These are phyloP conservation scores for Chrysoporthe puriensis DNA, from an alignment of 2,329 filamentous ascomycete genomes.

Conservation along the genomic window DNA sequence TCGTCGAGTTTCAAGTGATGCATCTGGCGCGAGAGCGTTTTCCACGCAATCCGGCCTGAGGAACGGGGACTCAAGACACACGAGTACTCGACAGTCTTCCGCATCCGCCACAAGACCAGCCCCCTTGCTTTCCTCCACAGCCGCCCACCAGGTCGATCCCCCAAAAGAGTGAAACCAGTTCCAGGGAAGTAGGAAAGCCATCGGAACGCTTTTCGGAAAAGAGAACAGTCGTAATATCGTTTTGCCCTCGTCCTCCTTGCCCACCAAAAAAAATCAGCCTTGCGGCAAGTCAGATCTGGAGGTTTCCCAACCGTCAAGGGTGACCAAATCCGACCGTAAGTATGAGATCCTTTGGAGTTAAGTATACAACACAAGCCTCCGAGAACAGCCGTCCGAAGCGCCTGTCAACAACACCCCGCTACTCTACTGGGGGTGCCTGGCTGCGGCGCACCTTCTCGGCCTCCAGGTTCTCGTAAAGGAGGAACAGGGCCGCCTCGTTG, in stretches of 20 bases:
- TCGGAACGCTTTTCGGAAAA: conserved; percentile 40
- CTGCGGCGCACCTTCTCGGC: conserved; percentile 98
- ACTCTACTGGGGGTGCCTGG: conserved; percentile 66
- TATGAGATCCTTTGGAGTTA: conserved; percentile 37
- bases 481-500: conserved; percentile 94
- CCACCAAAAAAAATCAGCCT: conserved; percentile 58
- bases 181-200: conserved; percentile 37
- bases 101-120: conserved; percentile 25
- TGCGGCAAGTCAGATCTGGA: conserved; percentile 67
- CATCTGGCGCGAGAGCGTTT: conserved; percentile 16
- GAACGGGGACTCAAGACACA: conserved; percentile 16
- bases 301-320: conserved; percentile 49
- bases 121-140: conserved; percentile 14
- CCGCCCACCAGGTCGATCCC: conserved; percentile 22
- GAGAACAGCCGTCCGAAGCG: conserved; percentile 23
- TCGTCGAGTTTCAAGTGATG: conserved; percentile 28
- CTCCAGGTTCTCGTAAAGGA: conserved; percentile 98
- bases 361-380: conserved; percentile 27
- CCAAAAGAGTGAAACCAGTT: conserved; percentile 42
- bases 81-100: conserved; percentile 28
- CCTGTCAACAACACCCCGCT: conserved; percentile 34
- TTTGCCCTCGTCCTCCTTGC: conserved; percentile 47
- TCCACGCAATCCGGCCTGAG: conserved; percentile 20
- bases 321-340: conserved; percentile 57
- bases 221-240: conserved; percentile 46